Base-by-base conservation (phyloP, 768 basidiomycete genomes). In the Russula griseocarnosa region DNA sequence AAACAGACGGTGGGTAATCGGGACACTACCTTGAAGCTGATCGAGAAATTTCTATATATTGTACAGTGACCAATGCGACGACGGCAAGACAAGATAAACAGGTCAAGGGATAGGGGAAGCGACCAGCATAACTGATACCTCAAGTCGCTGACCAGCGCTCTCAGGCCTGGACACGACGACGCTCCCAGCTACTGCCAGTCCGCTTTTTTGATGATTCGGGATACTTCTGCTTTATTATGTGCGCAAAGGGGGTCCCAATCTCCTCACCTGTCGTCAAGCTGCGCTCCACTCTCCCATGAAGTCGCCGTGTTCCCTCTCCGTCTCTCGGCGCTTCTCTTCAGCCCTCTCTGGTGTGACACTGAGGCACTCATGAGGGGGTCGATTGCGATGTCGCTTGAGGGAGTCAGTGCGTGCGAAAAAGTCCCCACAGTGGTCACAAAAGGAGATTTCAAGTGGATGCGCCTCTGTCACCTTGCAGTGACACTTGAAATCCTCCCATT, bases 321-420 rank as follows among this genome's bases (percentile, higher is more conserved):
- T 53, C n/a, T 16, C 40, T 5, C 14, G 5, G 1, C 28, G 40
- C 59, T 60, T 53, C 3, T 9, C 8, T 0, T 22, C 8, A 1
- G 59, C 51, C 30, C 20, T 5, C 13, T 44, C 51, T 2, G 16
- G 24, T 1, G n/a, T 6, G 28, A 32, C 22, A 1, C 26, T 3
- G 28, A n/a, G 30, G 16, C 59, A 60, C 26, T 32, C n/a, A 1
- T 1, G 0, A 2, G 59, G 51, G 7, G 3, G 49, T 0, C 16
- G 30, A 6, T 42, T 18, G 3, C 5, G 1, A 10, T 60, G 50
- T 0, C 59, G 50, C 7, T 18, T 11, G 28, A 60, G 28, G 2
- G 59, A 38, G 28, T 60, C 59, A 1, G 6, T 11, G 8, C 50
- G 51, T 9, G 59, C 50, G 6, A 60, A 60, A 16, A 53, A 60